Evolutionary conservation across 2,329 filamentous ascomycete species (phyloP).

Genomic region (Davidsoniella virescens): DNA sequence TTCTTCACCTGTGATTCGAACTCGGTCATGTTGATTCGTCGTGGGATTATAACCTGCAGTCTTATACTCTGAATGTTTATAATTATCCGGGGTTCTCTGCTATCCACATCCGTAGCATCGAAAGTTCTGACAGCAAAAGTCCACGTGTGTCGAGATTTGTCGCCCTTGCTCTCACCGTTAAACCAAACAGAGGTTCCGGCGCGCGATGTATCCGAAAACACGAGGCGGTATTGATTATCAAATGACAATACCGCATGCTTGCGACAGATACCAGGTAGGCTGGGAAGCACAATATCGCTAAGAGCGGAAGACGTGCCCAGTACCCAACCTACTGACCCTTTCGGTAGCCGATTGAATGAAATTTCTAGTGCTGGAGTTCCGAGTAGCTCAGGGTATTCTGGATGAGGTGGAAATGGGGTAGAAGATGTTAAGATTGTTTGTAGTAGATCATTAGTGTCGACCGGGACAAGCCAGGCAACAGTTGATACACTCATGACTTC

Average conservation of each 20-base stretch:
- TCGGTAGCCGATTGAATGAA: constrained; percentile 21
- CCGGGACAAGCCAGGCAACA: not conserved
- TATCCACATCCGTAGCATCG: constrained; percentile 1
- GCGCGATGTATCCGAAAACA: constrained; percentile 24
- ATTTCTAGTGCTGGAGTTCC: constrained; percentile 20
- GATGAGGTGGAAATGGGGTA: not conserved
- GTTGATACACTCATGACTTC: not conserved
- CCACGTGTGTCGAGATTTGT: constrained; percentile 23
- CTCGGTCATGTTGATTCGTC: not conserved
- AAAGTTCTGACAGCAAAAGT: constrained; percentile 20
- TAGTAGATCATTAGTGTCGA: not conserved
- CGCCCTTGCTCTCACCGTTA: constrained; percentile 25
- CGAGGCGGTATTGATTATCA: constrained; percentile 23
- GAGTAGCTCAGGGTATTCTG: not conserved
- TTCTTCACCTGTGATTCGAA: constrained; percentile 17
- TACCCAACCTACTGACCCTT: constrained; percentile 22
- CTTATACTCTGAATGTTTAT: constrained; percentile 25
- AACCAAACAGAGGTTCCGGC: constrained; percentile 27
- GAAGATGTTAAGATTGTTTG: not conserved
- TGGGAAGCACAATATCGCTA: constrained; percentile 25
- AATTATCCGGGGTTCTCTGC: constrained; percentile 18
- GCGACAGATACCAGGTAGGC: constrained; percentile 20
- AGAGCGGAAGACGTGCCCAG: constrained; percentile 22
- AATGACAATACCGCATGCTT: constrained; percentile 25
- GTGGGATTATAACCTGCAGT: constrained; percentile 24